Evolutionary conservation across 1,284 basidiomycete species (phyloP).

Genomic region (Somion occarium): DNA sequence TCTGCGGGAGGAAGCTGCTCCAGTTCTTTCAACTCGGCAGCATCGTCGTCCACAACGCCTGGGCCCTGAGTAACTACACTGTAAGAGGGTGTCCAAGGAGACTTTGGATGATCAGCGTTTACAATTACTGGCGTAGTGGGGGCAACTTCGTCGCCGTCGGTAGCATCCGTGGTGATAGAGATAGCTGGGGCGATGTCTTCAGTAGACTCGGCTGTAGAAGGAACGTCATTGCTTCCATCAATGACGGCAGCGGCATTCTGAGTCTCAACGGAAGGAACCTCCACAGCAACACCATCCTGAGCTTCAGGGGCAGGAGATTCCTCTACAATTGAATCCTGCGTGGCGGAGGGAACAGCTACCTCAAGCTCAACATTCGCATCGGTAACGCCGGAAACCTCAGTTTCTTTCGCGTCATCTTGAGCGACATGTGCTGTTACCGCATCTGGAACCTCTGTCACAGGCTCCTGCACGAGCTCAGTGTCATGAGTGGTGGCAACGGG

Average conservation of each 20-base stretch:
- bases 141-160: not conserved
- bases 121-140: not conserved
- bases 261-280: not conserved
- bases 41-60: constrained; percentile 19
- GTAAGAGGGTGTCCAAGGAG: constrained; percentile 41
- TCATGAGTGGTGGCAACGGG: too few relatives aligned
- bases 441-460: not conserved
- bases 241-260: not conserved
- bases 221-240: too few relatives aligned
- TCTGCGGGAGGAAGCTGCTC: constrained; percentile 14
- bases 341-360: too few relatives aligned
- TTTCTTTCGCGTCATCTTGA: not conserved
- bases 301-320: not conserved
- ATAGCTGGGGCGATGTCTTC: constrained; percentile 7
- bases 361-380: not conserved
- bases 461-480: constrained; percentile 4
- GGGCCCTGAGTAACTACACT: constrained; percentile 35
- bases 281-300: not conserved
- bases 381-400: constrained; percentile 3
- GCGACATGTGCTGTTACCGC: not conserved
- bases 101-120: constrained; percentile 27
- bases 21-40: constrained; percentile 22
- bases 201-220: not conserved
- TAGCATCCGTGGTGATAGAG: constrained; percentile 7
- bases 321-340: too few relatives aligned